A percentile compares a stretch with the other conserved stretches of the same genome.
Conservation (phyloP, 257 asterid genomes). For the Galeopsis tetrahit region DNA sequence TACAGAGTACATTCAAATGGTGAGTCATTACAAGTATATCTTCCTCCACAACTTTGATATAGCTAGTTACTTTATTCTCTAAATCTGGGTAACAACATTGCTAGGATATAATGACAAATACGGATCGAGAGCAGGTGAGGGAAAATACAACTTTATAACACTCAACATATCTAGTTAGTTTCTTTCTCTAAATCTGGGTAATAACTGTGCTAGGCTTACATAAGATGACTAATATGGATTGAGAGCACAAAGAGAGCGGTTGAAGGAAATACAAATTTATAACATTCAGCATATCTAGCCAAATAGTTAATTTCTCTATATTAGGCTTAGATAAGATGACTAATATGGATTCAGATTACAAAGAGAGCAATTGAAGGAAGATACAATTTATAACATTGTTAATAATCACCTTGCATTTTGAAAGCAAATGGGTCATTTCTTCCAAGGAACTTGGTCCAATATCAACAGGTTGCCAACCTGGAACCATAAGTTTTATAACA, state of each 20-base stretch:
- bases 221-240: conserved; percentile 4
- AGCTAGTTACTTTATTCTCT: conserved; percentile 16
- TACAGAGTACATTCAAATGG: not conserved
- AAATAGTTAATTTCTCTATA: conserved; percentile 18
- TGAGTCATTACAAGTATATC: conserved; percentile 9
- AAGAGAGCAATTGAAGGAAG: conserved; percentile 14
- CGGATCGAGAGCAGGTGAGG: conserved; percentile 8
- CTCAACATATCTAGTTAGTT: not conserved
- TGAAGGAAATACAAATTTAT: conserved; percentile 5
- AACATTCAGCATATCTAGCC: conserved; percentile 8
- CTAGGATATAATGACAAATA: not conserved
- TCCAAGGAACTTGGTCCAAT: conserved; percentile 81
- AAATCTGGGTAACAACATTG: conserved; percentile 3
- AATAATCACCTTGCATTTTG: conserved; percentile 69
- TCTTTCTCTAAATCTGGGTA: conserved; percentile 19
- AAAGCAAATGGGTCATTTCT: conserved; percentile 57
- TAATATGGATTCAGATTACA: not conserved
- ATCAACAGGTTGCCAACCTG: conserved; percentile 91
- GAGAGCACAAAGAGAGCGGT: not conserved
- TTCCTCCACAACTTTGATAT: conserved; percentile 6
- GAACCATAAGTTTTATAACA: conserved; percentile 31
- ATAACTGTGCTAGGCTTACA: not conserved
- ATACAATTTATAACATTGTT: not conserved
- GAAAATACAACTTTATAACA: not conserved
- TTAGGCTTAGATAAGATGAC: conserved; percentile 2